Percentiles rank a stretch among this genome's conserved stretches.
phyloP scores from a whole-genome alignment of 495 filamentous ascomycete genomes.

The Cercophora scortea region DNA sequence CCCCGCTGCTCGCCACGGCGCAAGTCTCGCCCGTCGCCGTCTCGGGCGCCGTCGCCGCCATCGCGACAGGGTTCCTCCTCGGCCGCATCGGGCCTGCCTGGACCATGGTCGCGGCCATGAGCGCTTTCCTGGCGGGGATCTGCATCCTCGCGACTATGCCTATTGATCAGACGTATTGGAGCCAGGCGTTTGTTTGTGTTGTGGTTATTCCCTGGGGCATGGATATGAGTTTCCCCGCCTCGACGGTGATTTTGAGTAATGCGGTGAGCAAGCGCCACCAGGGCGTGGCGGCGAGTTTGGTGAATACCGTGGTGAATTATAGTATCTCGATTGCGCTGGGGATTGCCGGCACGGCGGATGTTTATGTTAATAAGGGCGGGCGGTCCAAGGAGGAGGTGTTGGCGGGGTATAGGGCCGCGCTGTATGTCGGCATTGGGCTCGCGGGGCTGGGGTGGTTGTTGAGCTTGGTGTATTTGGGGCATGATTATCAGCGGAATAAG shows the following conservation, averaged over 20 bases:
- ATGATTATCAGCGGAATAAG: not conserved
- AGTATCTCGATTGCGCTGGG: constrained; percentile 39
- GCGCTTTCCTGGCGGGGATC: constrained; percentile 37
- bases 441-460: constrained; percentile 19
- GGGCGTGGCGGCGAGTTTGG: constrained; percentile 34
- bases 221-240: constrained; percentile 37
- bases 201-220: constrained; percentile 48
- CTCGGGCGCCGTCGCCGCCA: constrained; percentile 41
- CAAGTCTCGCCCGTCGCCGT: constrained; percentile 36
- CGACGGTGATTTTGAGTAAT: constrained; percentile 33
- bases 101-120: constrained; percentile 44
- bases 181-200: constrained; percentile 35
- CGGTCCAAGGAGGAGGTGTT: constrained; percentile 22
- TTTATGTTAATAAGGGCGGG: constrained; percentile 26
- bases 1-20: constrained; percentile 39
- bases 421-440: constrained; percentile 26
- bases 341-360: constrained; percentile 39
- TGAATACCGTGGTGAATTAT: constrained; percentile 39
- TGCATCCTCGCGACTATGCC: constrained; percentile 40
- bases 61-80: constrained; percentile 41
- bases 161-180: constrained; percentile 38
- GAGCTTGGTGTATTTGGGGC: constrained; percentile 6
- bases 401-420: constrained; percentile 28
- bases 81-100: constrained; percentile 31
- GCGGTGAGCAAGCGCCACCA: constrained; percentile 32